Conservation (phyloP, 805 yeast species). For the Scheffersomyces ergatensis region DNA sequence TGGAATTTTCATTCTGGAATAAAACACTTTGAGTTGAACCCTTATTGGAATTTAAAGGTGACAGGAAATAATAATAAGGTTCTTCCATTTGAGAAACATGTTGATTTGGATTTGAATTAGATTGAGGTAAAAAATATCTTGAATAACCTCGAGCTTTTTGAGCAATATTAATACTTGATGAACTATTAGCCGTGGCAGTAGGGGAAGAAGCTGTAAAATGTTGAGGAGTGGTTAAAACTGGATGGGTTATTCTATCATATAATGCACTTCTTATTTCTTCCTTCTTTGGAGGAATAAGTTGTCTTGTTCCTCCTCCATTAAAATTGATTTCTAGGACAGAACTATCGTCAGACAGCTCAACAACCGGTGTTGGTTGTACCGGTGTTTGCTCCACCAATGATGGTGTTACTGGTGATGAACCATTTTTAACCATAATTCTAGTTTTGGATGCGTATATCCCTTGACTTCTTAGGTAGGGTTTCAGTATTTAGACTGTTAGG, state of each 20-base stretch:
- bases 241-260: neutral
- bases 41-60: neutral
- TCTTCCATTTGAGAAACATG: constrained; percentile 9
- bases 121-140: constrained; percentile 9
- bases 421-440: too few relatives aligned
- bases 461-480: too few relatives aligned
- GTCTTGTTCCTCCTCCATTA: neutral
- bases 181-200: too few relatives aligned
- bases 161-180: constrained; percentile 8
- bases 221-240: neutral
- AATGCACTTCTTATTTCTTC: neutral
- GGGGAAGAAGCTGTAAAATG: too few relatives aligned
- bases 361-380: neutral
- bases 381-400: too few relatives aligned
- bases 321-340: neutral
- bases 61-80: constrained; percentile 11
- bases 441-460: too few relatives aligned
- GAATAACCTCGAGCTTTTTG: constrained; percentile 8
- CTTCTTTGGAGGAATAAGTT: too few relatives aligned
- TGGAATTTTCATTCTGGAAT: neutral
- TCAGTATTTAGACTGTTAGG: too few relatives aligned
- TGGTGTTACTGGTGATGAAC: too few relatives aligned
- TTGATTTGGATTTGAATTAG: neutral
- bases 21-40: neutral
- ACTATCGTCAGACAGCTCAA: neutral